Evolutionary conservation across 2,329 filamentous ascomycete genomes (phyloP).

Genomic region (Ophiocordyceps camponoti-leonardi): DNA sequence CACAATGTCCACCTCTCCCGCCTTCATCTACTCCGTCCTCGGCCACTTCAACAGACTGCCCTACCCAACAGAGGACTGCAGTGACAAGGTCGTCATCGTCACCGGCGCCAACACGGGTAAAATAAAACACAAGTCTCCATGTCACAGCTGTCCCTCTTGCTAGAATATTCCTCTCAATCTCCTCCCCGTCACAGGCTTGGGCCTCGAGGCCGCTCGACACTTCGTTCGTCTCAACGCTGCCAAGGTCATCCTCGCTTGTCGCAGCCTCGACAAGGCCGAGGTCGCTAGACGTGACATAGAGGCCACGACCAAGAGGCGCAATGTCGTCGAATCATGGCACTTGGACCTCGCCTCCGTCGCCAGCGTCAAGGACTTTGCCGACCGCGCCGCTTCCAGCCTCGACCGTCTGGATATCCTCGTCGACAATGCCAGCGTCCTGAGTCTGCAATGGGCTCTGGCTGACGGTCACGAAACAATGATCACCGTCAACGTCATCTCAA

Average conservation of each 20-base stretch:
- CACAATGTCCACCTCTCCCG: no score
- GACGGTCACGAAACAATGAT: slow-evolving; percentile 25
- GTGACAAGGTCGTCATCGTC: slow-evolving; percentile 19
- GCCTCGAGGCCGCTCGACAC: slow-evolving; percentile 23
- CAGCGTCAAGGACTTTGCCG: slow-evolving; percentile 18
- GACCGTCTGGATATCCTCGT: slow-evolving; percentile 24
- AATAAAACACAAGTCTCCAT: no score
- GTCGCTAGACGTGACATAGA: slow-evolving; percentile 20
- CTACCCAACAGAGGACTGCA: slow-evolving; percentile 14
- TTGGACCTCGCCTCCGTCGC: slow-evolving; percentile 24
- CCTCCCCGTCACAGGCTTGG: slow-evolving; percentile 13
- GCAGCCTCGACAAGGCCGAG: slow-evolving; percentile 21
- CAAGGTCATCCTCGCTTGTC: slow-evolving; percentile 24
- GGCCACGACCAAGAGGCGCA: slow-evolving; percentile 7
- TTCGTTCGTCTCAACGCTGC: slow-evolving; percentile 19
- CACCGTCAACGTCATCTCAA: slow-evolving; percentile 29
- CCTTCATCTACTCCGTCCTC: slow-evolving; percentile 1
- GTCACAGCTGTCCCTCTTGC: not conserved
- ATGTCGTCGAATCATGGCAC: slow-evolving; percentile 23
- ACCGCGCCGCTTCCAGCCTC: slow-evolving; percentile 9
- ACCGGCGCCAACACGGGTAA: slow-evolving; percentile 23
- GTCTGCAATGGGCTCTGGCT: slow-evolving; percentile 5
- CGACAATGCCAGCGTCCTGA: slow-evolving; percentile 18
- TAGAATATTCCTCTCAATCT: not conserved
- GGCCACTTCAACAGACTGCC: slow-evolving; percentile 11